A percentile compares a stretch with the other conserved stretches of the same genome.
Evolutionary conservation across 257 asterid species (phyloP).

Genomic region (Solanum appendiculatum): DNA sequence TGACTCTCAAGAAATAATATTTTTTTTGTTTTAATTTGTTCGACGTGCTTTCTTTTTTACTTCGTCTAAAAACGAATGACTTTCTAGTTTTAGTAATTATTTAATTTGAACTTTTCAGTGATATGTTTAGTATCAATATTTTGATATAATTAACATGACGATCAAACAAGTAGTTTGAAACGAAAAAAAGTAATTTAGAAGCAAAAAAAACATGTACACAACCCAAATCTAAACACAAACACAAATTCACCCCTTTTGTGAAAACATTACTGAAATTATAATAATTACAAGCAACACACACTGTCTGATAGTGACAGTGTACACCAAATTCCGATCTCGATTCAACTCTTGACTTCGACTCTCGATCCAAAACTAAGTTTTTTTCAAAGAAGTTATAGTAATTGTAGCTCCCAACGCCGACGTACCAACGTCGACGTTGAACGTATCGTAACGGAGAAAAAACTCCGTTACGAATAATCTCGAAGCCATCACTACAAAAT

Average conservation of each 20-base stretch:
- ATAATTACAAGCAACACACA: not conserved
- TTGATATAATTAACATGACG: no score
- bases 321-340: not conserved
- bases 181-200: not conserved
- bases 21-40: no score
- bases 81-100: no score
- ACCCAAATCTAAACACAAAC: not conserved
- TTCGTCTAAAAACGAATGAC: no score
- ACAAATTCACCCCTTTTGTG: not conserved
- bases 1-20: not conserved
- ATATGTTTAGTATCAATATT: no score
- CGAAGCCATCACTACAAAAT: slow-evolving; percentile 62
- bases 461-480: slow-evolving; percentile 73
- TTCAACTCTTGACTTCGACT: not conserved
- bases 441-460: slow-evolving; percentile 72
- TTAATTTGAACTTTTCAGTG: no score
- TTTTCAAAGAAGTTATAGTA: slow-evolving; percentile 57
- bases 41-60: no score
- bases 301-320: not conserved
- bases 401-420: slow-evolving; percentile 59
- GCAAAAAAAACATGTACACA: not conserved
- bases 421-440: slow-evolving; percentile 45
- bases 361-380: slow-evolving; percentile 23
- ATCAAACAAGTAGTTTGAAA: not conserved
- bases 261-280: not conserved